A percentile compares a stretch with the other conserved stretches of the same genome.
Conservation (phyloP, 495 filamentous ascomycete species). For the Hypomontagnella submonticulosa region DNA sequence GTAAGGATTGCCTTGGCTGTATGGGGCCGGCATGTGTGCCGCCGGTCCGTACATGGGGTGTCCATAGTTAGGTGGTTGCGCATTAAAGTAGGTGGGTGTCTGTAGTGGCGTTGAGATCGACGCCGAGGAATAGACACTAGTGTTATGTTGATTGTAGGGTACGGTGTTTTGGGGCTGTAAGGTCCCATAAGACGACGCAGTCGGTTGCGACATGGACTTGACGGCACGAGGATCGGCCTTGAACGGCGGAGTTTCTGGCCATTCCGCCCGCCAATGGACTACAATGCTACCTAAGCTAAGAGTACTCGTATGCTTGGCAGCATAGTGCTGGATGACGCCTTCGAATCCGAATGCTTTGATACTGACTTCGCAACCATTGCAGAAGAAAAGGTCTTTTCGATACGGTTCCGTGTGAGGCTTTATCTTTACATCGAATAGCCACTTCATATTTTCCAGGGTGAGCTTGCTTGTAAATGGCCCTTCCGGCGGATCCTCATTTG, state of each 20-base stretch:
- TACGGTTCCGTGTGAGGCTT: constrained; percentile 70
- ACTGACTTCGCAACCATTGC: constrained; percentile 71
- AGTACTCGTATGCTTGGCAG: constrained; percentile 77
- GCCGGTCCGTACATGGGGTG: constrained; percentile 20
- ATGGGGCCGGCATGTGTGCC: constrained; percentile 6
- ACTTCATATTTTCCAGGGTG: constrained; percentile 87
- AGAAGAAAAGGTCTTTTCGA: constrained; percentile 77
- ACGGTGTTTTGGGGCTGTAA: constrained; percentile 8
- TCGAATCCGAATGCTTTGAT: constrained; percentile 77
- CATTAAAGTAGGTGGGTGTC: constrained; percentile 10
- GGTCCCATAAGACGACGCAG: constrained; percentile 9
- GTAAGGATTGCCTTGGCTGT: constrained; percentile 26
- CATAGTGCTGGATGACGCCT: constrained; percentile 81
- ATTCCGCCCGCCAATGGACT: constrained; percentile 81
- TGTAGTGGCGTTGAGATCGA: constrained; percentile 12
- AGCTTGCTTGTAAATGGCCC: constrained; percentile 67
- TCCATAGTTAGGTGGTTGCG: constrained; percentile 9
- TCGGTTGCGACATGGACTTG: constrained; percentile 3
- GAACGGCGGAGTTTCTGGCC: constrained; percentile 77
- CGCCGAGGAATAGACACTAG: constrained; percentile 18
- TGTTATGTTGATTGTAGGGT: not conserved
- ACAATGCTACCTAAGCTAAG: constrained; percentile 75
- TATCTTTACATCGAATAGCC: constrained; percentile 80
- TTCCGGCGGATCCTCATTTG: constrained; percentile 59
- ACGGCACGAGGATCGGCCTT: constrained; percentile 12